A percentile compares a stretch with the other conserved stretches of the same genome.
Conservation (phyloP, 2,329 filamentous ascomycete genomes). For the Fusarium neocosmosporiellum region DNA sequence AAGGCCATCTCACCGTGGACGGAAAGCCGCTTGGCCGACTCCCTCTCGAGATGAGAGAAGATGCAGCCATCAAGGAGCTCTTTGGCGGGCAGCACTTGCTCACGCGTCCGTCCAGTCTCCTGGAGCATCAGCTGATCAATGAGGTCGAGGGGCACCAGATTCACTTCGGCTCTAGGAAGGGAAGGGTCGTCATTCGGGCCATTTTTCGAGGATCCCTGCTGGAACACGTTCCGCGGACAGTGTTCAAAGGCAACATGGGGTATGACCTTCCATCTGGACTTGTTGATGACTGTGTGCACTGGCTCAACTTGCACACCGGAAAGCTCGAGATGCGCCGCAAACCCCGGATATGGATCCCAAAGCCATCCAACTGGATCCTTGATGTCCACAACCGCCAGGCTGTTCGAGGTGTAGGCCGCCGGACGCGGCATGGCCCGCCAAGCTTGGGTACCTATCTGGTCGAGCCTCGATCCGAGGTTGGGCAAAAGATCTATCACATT, state of each 20-base stretch:
- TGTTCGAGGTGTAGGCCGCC: slow-evolving; percentile 20
- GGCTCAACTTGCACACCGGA: slow-evolving; percentile 60
- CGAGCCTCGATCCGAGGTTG: slow-evolving; percentile 59
- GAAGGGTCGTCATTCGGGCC: slow-evolving; percentile 57
- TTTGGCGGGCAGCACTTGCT: slow-evolving; percentile 65
- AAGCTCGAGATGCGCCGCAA: slow-evolving; percentile 63
- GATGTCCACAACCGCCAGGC: slow-evolving; percentile 40
- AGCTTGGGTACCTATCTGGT: slow-evolving; percentile 50
- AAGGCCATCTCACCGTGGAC: slow-evolving; percentile 52
- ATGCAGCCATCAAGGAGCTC: slow-evolving; percentile 57
- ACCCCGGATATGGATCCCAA: slow-evolving; percentile 46
- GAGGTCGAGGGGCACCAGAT: slow-evolving; percentile 47
- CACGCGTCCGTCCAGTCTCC: slow-evolving; percentile 64
- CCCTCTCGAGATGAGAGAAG: slow-evolving; percentile 61
- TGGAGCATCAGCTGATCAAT: slow-evolving; percentile 59
- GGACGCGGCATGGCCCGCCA: not conserved
- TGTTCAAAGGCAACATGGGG: slow-evolving; percentile 40
- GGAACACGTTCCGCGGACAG: slow-evolving; percentile 48
- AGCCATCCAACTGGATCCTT: slow-evolving; percentile 49
- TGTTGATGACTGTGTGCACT: slow-evolving; percentile 66
- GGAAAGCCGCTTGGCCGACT: slow-evolving; percentile 56
- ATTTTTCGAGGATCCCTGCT: slow-evolving; percentile 28
- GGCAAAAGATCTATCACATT: slow-evolving; percentile 52
- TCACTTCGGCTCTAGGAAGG: slow-evolving; percentile 63
- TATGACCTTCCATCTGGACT: slow-evolving; percentile 65